A percentile compares a stretch with the other conserved stretches of the same genome.
phyloP scores from a whole-genome alignment of 2,329 filamentous ascomycete genomes.

The Colletotrichum destructivum region DNA sequence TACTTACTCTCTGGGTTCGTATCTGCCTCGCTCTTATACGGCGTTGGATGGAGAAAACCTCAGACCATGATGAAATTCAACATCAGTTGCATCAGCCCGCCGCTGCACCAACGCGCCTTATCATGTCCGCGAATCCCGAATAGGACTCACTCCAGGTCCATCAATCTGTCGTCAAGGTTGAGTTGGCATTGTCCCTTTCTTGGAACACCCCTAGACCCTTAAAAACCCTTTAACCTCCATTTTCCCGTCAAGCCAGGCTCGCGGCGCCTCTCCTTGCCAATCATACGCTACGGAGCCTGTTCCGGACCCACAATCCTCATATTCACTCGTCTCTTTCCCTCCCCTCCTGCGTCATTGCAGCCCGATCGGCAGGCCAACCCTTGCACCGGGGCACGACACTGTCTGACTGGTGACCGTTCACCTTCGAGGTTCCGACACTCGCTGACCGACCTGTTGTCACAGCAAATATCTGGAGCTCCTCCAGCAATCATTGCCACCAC shows the following conservation, averaged over 20 bases:
- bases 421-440: neutral
- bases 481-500: neutral
- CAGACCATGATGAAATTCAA: neutral
- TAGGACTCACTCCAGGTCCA: neutral
- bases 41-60: neutral
- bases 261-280: neutral
- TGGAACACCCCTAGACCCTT: slow-evolving; percentile 7
- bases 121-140: neutral
- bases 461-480: no score
- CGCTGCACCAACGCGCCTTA: neutral
- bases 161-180: neutral
- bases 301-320: neutral
- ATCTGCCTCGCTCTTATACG: neutral
- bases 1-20: neutral
- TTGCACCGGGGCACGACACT: slow-evolving; percentile 17
- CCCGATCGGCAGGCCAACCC: slow-evolving; percentile 18
- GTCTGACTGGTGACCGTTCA: neutral
- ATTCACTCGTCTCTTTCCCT: neutral
- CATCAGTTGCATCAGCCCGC: neutral
- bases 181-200: neutral
- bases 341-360: slow-evolving; percentile 11
- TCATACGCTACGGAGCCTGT: neutral
- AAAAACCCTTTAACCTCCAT: slow-evolving; percentile 5
- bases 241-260: neutral
- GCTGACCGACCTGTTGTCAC: slow-evolving; percentile 2